These are phyloP conservation scores for Termitomyces sp. DNA, from an alignment of 768 basidiomycete genomes.

Conservation along the genomic window DNA sequence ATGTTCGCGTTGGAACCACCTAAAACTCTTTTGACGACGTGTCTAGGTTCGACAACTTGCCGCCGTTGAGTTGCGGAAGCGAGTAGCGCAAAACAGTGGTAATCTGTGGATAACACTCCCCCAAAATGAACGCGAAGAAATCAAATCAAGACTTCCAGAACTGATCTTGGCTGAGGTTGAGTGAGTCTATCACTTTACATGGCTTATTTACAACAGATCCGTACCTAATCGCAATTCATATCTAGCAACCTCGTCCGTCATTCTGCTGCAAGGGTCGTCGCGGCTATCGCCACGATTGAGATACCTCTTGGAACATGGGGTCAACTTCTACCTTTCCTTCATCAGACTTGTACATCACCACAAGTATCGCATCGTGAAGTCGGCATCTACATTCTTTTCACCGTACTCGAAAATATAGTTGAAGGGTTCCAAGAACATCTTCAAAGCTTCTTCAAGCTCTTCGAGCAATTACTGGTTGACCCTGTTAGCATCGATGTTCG, in stretches of 20 bases:
- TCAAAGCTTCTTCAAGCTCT: conserved; percentile 72
- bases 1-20: conserved; percentile 28
- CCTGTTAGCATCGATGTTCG: conserved; percentile 87
- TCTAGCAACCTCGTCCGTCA: conserved; percentile 85
- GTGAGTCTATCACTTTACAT: conserved; percentile 36
- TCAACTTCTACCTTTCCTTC: conserved; percentile 82
- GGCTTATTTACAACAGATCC: conserved; percentile 8
- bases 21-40: not conserved
- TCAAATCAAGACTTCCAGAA: conserved; percentile 80
- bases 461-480: conserved; percentile 67
- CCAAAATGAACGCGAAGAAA: conserved; percentile 65
- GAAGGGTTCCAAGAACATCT: conserved; percentile 82
- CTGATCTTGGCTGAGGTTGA: conserved; percentile 72
- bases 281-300: conserved; percentile 89
- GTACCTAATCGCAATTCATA: conserved; percentile 12
- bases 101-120: conserved; percentile 75
- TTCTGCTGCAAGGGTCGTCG: conserved; percentile 87
- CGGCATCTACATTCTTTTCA: conserved; percentile 83
- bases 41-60: conserved; percentile 91
- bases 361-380: conserved; percentile 82
- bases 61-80: conserved; percentile 94
- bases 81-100: conserved; percentile 74
- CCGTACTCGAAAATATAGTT: conserved; percentile 87
- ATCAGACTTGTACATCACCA: conserved; percentile 66
- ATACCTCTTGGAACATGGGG: conserved; percentile 78